phyloP scores from a whole-genome alignment of 768 basidiomycete genomes.

The Mycena pura region DNA sequence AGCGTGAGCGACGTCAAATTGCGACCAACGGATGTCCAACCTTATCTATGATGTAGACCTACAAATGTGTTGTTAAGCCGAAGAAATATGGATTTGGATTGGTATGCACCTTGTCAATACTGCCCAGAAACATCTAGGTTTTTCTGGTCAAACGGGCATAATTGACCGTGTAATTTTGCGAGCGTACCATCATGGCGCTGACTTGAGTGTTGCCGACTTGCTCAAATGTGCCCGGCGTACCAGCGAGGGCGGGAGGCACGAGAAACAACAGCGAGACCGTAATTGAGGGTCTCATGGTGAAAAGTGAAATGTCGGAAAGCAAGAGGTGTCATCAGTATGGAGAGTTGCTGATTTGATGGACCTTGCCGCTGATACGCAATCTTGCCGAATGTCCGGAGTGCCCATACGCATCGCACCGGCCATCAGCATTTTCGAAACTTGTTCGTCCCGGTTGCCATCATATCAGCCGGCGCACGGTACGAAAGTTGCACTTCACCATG shows the following conservation, averaged over 20 bases:
- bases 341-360: too few species aligned
- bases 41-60: constrained; percentile 86
- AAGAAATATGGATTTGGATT: too few species aligned
- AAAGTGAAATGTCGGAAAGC: background rate
- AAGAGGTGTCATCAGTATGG: too few species aligned
- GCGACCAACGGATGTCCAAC: too few species aligned
- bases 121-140: constrained; percentile 81
- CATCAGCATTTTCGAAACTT: too few species aligned
- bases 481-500: background rate
- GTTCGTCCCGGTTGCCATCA: too few species aligned
- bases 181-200: constrained; percentile 25
- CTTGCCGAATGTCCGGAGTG: too few species aligned
- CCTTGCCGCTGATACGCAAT: too few species aligned
- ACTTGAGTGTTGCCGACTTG: constrained; percentile 44
- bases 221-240: constrained; percentile 50
- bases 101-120: constrained; percentile 76
- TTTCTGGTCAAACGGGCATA: background rate
- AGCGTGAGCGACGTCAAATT: too few species aligned
- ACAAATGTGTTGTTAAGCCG: background rate
- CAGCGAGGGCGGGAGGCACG: constrained; percentile 36
- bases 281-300: constrained; percentile 40
- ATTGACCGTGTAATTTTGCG: background rate
- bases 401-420: too few species aligned
- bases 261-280: constrained; percentile 41
- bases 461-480: too few species aligned